These are phyloP conservation scores for Talaromyces pinophilus DNA, from an alignment of 2,329 filamentous ascomycete genomes.

Conservation along the genomic window DNA sequence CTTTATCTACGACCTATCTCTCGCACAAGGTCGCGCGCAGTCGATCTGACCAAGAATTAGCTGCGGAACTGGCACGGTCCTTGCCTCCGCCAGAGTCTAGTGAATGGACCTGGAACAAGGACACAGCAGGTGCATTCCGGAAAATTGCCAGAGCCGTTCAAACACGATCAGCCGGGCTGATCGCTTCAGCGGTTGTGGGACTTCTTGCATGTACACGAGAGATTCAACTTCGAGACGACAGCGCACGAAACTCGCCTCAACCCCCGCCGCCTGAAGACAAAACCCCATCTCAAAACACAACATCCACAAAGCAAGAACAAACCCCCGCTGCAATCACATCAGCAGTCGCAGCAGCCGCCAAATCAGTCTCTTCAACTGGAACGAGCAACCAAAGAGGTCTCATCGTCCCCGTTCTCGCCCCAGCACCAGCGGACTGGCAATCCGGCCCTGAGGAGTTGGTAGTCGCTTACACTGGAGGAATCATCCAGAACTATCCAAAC, in stretches of 20 bases:
- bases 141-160: slow-evolving; percentile 71
- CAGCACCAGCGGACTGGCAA: slow-evolving; percentile 42
- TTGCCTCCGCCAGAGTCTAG: slow-evolving; percentile 51
- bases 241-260: slow-evolving; percentile 40
- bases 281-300: slow-evolving; percentile 14
- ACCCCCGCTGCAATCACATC: slow-evolving; percentile 5
- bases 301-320: slow-evolving; percentile 24
- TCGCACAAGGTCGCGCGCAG: slow-evolving; percentile 66
- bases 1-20: slow-evolving; percentile 70
- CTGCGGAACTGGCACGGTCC: slow-evolving; percentile 53
- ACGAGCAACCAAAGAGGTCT: slow-evolving; percentile 27
- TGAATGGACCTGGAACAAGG: slow-evolving; percentile 63
- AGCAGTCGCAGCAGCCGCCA: slow-evolving; percentile 5
- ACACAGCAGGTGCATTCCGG: slow-evolving; percentile 61
- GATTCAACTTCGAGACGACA: slow-evolving; percentile 51
- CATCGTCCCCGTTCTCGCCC: slow-evolving; percentile 42
- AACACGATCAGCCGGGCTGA: slow-evolving; percentile 69
- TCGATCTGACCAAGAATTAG: slow-evolving; percentile 51
- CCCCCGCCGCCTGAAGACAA: slow-evolving; percentile 33
- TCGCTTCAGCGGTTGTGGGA: slow-evolving; percentile 71
- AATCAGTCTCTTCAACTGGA: slow-evolving; percentile 12
- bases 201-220: slow-evolving; percentile 70
- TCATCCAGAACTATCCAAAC: slow-evolving; percentile 76
- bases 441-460: slow-evolving; percentile 62
- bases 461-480: slow-evolving; percentile 77